These are phyloP conservation scores for Silybum marianum DNA, from an alignment of 129 eudicot species.

Conservation along the genomic window DNA sequence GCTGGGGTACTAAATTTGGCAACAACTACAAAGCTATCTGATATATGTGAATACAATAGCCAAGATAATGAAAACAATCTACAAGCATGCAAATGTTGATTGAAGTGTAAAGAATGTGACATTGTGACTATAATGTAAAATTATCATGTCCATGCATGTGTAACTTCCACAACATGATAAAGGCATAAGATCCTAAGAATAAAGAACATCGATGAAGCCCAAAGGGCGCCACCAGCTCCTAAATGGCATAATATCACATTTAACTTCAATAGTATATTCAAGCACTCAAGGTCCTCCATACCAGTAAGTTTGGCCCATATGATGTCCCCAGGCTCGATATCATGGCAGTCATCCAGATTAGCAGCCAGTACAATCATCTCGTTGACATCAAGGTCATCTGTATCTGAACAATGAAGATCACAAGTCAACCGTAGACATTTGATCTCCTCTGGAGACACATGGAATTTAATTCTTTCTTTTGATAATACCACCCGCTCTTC, in stretches of 20 bases:
- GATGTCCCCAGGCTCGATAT: constrained; percentile 84
- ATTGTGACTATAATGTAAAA: neutral
- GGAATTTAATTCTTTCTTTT: constrained; percentile 72
- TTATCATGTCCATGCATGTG: neutral
- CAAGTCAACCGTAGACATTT: constrained; percentile 52
- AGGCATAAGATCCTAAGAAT: neutral
- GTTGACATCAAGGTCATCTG: constrained; percentile 71
- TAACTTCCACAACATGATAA: neutral
- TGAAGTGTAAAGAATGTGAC: neutral
- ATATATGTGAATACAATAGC: neutral
- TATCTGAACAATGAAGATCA: constrained; percentile 46
- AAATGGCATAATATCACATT: constrained; percentile 2
- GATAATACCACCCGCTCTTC: constrained; percentile 64
- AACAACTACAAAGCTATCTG: neutral
- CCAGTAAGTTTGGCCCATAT: constrained; percentile 99
- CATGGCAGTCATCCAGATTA: constrained; percentile 80
- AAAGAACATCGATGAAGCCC: constrained; percentile 1
- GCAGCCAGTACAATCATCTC: constrained; percentile 95
- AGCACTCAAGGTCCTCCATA: constrained; percentile 35
- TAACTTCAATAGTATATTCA: constrained; percentile 9
- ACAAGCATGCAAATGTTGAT: neutral
- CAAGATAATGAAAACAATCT: too few relatives aligned
- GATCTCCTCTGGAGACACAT: constrained; percentile 71
- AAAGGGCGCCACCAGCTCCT: constrained; percentile 3
- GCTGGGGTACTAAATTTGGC: constrained; percentile 16